These are phyloP conservation scores for Russula brevipes DNA, from an alignment of 768 basidiomycete genomes.

Conservation along the genomic window DNA sequence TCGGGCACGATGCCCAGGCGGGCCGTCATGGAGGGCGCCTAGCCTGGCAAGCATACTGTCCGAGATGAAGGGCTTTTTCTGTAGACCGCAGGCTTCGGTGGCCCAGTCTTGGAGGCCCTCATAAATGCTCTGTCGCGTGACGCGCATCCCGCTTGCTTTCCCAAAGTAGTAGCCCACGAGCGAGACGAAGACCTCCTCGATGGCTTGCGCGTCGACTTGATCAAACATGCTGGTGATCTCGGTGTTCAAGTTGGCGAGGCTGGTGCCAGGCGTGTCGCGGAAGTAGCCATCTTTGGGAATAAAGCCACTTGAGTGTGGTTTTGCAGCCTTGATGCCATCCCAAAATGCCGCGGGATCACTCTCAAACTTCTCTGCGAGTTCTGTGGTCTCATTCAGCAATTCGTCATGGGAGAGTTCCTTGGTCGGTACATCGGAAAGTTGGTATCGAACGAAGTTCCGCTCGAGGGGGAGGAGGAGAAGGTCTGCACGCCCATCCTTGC, in stretches of 20 bases:
- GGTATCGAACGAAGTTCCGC: slow-evolving; percentile 54
- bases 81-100: slow-evolving; percentile 19
- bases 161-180: slow-evolving; percentile 22
- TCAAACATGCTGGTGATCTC: slow-evolving; percentile 16
- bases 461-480: slow-evolving; percentile 80
- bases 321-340: neutral
- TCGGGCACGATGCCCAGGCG: neutral
- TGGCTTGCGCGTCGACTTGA: slow-evolving; percentile 10
- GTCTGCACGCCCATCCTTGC: slow-evolving; percentile 63
- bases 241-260: slow-evolving; percentile 25
- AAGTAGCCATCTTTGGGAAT: neutral
- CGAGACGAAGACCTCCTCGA: slow-evolving; percentile 22
- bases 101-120: slow-evolving; percentile 23
- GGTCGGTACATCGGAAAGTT: slow-evolving; percentile 64
- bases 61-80: slow-evolving; percentile 15
- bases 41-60: slow-evolving; percentile 15
- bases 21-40: slow-evolving; percentile 1
- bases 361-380: slow-evolving; percentile 48
- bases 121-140: slow-evolving; percentile 1
- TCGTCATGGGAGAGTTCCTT: slow-evolving; percentile 50
- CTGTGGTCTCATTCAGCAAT: slow-evolving; percentile 41
- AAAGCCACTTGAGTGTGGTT: neutral
- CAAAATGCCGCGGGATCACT: slow-evolving; percentile 37
- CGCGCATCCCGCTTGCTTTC: slow-evolving; percentile 13
- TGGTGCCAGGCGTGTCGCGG: neutral